Evolutionary conservation across 179 eudicot genomes (phyloP).

Genomic region (Corrigiola litoralis): DNA sequence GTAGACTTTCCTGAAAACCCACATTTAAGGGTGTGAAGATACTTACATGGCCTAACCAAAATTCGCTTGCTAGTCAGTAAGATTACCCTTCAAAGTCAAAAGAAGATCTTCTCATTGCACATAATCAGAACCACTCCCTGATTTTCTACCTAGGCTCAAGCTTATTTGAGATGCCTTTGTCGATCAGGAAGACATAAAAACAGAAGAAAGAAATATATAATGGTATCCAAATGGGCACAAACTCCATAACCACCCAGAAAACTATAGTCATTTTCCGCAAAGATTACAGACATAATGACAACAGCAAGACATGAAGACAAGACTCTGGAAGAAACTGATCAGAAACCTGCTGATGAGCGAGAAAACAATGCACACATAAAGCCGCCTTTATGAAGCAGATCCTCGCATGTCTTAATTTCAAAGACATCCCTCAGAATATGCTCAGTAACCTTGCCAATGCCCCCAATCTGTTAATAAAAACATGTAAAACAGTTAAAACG

Average conservation of each 20-base stretch:
- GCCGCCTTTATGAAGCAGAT: constrained; percentile 72
- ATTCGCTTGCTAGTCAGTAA: too few species aligned
- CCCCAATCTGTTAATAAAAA: constrained; percentile 66
- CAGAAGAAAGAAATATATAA: too few species aligned
- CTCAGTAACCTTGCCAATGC: constrained; percentile 98
- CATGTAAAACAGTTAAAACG: neutral
- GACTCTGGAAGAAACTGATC: neutral
- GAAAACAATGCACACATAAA: constrained; percentile 83
- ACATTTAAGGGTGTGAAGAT: too few species aligned
- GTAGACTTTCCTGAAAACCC: too few species aligned
- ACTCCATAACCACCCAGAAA: neutral
- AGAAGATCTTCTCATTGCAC: too few species aligned
- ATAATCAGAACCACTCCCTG: too few species aligned
- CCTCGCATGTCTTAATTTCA: constrained; percentile 78
- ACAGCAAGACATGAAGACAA: neutral
- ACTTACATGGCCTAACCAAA: too few species aligned
- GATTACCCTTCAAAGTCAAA: too few species aligned
- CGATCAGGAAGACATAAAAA: neutral
- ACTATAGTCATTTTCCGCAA: neutral
- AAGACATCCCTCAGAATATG: constrained; percentile 66
- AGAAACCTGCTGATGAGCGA: constrained; percentile 75
- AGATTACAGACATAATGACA: neutral
- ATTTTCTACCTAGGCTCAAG: neutral
- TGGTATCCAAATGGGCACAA: too few species aligned
- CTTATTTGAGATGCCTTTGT: neutral